These are phyloP conservation scores for Aspergillus glaucus DNA, from an alignment of 2,329 filamentous ascomycete genomes.

Conservation along the genomic window DNA sequence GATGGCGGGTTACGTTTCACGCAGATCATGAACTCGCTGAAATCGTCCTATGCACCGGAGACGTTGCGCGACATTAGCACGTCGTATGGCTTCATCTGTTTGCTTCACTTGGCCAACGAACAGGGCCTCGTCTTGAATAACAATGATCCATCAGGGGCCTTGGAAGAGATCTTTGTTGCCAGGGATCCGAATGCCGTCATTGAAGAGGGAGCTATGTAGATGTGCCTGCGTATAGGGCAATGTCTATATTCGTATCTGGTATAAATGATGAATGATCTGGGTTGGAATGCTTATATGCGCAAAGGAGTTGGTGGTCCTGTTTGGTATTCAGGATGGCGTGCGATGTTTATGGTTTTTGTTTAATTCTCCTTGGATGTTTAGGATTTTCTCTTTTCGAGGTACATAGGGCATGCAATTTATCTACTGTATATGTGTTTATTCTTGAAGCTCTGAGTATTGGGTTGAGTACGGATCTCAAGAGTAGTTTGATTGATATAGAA, in stretches of 20 bases:
- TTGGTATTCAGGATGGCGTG: conserved; percentile 1
- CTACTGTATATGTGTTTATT: not conserved
- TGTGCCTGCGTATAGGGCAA: not conserved
- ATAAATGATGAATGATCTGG: conserved; percentile 9
- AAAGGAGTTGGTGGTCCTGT: conserved; percentile 11
- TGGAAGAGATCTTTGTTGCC: conserved; percentile 42
- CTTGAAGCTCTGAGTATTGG: too few relatives aligned
- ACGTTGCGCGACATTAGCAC: conserved; percentile 93
- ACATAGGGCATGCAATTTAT: not conserved
- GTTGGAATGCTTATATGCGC: conserved; percentile 6
- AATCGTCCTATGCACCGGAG: conserved; percentile 76
- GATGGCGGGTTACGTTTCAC: conserved; percentile 72
- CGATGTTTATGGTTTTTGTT: conserved; percentile 1
- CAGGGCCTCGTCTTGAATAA: conserved; percentile 76
- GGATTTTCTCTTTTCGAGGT: not conserved
- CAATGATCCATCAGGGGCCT: conserved; percentile 36
- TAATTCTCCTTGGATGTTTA: conserved; percentile 1
- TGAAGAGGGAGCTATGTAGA: conserved; percentile 27
- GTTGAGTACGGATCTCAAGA: too few relatives aligned
- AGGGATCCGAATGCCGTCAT: conserved; percentile 35
- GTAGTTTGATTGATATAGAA: too few relatives aligned
- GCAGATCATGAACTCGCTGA: conserved; percentile 80
- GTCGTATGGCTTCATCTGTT: conserved; percentile 84
- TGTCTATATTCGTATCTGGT: not conserved
- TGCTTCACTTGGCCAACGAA: conserved; percentile 87